These are phyloP conservation scores for Ophiostoma quercus DNA, from an alignment of 2,329 filamentous ascomycete species.

Conservation along the genomic window DNA sequence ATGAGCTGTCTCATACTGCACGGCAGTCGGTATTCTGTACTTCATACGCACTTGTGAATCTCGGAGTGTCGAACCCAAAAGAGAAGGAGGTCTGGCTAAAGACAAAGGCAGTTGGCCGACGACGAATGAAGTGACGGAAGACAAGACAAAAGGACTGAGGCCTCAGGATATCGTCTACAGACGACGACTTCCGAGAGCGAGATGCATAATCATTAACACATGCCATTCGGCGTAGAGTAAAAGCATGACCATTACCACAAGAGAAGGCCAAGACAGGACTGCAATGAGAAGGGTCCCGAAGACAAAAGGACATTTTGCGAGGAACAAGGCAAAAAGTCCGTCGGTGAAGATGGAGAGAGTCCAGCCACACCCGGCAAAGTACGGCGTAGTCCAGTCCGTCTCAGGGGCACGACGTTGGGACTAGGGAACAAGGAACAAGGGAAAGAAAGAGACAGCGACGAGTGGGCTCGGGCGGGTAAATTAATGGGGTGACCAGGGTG, in stretches of 20 bases:
- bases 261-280: too few relatives aligned
- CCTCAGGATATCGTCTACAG: background rate
- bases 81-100: background rate
- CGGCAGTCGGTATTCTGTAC: too few relatives aligned
- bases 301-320: background rate
- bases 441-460: background rate
- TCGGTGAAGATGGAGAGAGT: constrained; percentile 1
- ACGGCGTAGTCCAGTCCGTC: background rate
- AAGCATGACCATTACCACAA: background rate
- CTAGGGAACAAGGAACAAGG: background rate
- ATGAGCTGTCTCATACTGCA: background rate
- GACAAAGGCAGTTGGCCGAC: background rate
- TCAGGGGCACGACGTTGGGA: background rate
- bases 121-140: background rate
- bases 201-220: background rate
- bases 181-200: background rate
- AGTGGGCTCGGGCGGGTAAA: constrained; percentile 4
- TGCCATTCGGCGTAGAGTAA: background rate
- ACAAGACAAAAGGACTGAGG: constrained; percentile 1
- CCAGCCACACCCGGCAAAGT: constrained; percentile 5
- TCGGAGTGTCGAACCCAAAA: constrained; percentile 3
- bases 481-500: constrained; percentile 2
- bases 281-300: background rate
- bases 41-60: background rate
- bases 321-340: background rate